Evolutionary conservation across 2,329 filamentous ascomycete species (phyloP), one percentile per base, ranked within the genome.

Genomic region (Xylaria sp.): DNA sequence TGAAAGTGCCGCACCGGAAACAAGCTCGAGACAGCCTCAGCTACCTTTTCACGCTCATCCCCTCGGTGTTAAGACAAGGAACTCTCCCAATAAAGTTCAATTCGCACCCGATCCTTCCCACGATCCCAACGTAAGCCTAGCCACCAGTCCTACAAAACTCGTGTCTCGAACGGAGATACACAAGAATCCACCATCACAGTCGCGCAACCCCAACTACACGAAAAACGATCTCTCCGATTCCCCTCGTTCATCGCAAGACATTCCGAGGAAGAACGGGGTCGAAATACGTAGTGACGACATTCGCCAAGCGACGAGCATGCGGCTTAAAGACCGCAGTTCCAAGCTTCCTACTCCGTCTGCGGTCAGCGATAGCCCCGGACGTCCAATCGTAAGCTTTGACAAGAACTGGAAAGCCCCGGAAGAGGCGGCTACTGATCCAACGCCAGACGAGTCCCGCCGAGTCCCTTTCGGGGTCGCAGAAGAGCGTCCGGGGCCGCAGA

Each of bases 351-450:
- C 91, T 76, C 95, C 95, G 72, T 93, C 92, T 63, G 91, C 93
- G 76, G 94, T 98, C 80, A 97, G 94, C 83, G 92, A 97, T 82
- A 92, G 87, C 77, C 91, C 92, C 75, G 93, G 93, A 75, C 90
- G 95, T 78, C 95, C 95, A 71, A 98, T 98, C 84, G 95, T 98
- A 85, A 98, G 95, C 86, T 98, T 98, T 86, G 88, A 97, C 81
- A 88, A 88, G 76, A 88, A 91, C 78, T 97, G 93, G 90, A 91
- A 89, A 84, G 87, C 89, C 77, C 88, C 87, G 78, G 89, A 92
- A 78, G 84, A 87, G 84, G 84, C 84, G 80, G 86, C 91, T 85
- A 85, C 91, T 85, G 91, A 93, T 88, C 81, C 88, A 83, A 91
- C 90, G 81, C 83, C 87, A 82, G 84, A 85, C 79, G 83, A 83